phyloP scores from a whole-genome alignment of 192 early-diverging fungal species.

The Haplosporangium gracile region DNA sequence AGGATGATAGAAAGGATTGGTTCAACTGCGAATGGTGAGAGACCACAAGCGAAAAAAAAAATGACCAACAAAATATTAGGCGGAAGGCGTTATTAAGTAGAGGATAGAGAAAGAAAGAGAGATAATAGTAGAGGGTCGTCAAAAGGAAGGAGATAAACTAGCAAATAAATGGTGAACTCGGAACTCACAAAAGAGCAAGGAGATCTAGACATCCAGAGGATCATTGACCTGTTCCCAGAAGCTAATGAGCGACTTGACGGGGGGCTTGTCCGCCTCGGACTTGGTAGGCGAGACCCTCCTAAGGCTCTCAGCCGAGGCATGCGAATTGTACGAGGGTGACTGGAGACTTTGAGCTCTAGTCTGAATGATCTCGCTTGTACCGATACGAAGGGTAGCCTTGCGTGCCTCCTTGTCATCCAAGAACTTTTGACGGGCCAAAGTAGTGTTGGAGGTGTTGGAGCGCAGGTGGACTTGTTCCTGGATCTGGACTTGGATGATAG shows the following conservation, averaged over 20 bases:
- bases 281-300: neutral
- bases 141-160: neutral
- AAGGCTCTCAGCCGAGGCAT: neutral
- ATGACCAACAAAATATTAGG: neutral
- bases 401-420: constrained; percentile 32
- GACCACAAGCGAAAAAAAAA: neutral
- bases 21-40: neutral
- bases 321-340: constrained; percentile 18
- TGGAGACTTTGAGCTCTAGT: constrained; percentile 30
- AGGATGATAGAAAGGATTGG: neutral
- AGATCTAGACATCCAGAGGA: constrained; percentile 25
- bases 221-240: constrained; percentile 53
- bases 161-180: neutral
- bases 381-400: constrained; percentile 34
- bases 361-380: constrained; percentile 24
- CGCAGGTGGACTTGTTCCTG: neutral
- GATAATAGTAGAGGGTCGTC: neutral
- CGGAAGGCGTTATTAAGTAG: neutral
- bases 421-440: constrained; percentile 26
- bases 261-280: constrained; percentile 18
- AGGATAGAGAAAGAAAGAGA: neutral
- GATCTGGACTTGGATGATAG: neutral
- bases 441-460: neutral
- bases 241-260: constrained; percentile 41
- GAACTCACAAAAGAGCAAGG: too few relatives aligned